These are phyloP conservation scores for Aspergillus sp. DNA, from an alignment of 2,329 filamentous ascomycete genomes.

Conservation along the genomic window DNA sequence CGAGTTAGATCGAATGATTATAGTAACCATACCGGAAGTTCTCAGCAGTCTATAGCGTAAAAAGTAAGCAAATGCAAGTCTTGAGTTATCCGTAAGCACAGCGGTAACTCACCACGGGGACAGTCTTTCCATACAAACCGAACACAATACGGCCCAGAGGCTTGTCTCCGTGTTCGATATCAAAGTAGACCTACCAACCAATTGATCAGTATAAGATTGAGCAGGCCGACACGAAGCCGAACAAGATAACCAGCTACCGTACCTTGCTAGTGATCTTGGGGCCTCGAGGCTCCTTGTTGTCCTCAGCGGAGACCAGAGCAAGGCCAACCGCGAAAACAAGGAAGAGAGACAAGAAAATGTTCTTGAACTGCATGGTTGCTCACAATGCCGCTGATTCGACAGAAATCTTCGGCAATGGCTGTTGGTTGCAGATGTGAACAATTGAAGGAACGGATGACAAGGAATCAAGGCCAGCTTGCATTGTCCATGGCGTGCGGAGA, in stretches of 20 bases:
- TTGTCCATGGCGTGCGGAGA: constrained; percentile 17
- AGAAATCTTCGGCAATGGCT: constrained; percentile 10
- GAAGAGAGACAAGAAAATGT: constrained; percentile 59
- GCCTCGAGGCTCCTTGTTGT: constrained; percentile 58
- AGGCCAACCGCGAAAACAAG: constrained; percentile 69
- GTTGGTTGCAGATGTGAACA: constrained; percentile 10
- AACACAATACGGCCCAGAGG: constrained; percentile 57
- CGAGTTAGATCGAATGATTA: neutral
- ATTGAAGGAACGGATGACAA: constrained; percentile 6
- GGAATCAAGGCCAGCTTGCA: constrained; percentile 32
- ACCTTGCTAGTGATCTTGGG: constrained; percentile 95
- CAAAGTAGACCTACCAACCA: constrained; percentile 55
- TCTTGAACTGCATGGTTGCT: constrained; percentile 31
- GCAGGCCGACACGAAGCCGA: no score
- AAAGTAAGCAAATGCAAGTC: constrained; percentile 9
- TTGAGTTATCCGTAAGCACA: constrained; percentile 6
- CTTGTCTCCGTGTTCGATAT: constrained; percentile 61
- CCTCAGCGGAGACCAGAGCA: constrained; percentile 65
- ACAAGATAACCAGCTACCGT: constrained; percentile 6
- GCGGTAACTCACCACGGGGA: constrained; percentile 50
- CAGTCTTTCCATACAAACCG: constrained; percentile 64
- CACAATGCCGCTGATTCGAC: constrained; percentile 6
- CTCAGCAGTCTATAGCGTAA: constrained; percentile 52
- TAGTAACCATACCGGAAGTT: constrained; percentile 51
- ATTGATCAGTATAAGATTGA: constrained; percentile 7